Evolutionary conservation across 2,329 filamentous ascomycete species (phyloP).

Genomic region (Didymella sp.): DNA sequence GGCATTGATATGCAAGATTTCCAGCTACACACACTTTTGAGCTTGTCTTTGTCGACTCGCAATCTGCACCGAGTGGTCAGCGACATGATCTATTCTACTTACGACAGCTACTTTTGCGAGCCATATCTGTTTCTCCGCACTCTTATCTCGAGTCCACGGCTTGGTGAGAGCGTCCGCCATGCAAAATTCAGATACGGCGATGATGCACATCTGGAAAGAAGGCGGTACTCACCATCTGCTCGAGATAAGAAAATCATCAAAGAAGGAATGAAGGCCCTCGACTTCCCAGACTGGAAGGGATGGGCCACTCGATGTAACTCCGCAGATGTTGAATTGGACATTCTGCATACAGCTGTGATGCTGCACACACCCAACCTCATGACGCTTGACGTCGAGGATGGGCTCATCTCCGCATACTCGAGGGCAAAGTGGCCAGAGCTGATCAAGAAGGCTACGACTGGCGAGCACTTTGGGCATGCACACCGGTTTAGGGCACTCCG

Average conservation of each 20-base stretch:
- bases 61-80: slow-evolving; percentile 33
- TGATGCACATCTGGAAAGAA: slow-evolving; percentile 13
- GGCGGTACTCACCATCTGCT: slow-evolving; percentile 26
- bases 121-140: slow-evolving; percentile 42
- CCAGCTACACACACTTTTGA: slow-evolving; percentile 28
- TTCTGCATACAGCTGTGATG: slow-evolving; percentile 32
- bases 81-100: slow-evolving; percentile 30
- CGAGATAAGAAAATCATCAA: slow-evolving; percentile 39
- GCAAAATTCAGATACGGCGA: slow-evolving; percentile 24
- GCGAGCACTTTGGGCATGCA: slow-evolving; percentile 18
- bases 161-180: slow-evolving; percentile 28
- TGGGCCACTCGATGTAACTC: slow-evolving; percentile 36
- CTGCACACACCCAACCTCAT: slow-evolving; percentile 35
- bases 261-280: slow-evolving; percentile 28
- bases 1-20: slow-evolving; percentile 23
- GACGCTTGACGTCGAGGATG: slow-evolving; percentile 25
- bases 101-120: slow-evolving; percentile 32
- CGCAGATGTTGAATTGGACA: slow-evolving; percentile 20
- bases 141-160: slow-evolving; percentile 25
- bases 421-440: slow-evolving; percentile 31
- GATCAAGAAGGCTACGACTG: slow-evolving; percentile 24
- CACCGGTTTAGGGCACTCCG: slow-evolving; percentile 31
- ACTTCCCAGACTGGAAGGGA: slow-evolving; percentile 35
- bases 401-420: slow-evolving; percentile 17
- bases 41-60: slow-evolving; percentile 33